A percentile compares a stretch with the other conserved stretches of the same genome.
phyloP scores from a whole-genome alignment of 345 rosid species.

The Durio zibethinus region DNA sequence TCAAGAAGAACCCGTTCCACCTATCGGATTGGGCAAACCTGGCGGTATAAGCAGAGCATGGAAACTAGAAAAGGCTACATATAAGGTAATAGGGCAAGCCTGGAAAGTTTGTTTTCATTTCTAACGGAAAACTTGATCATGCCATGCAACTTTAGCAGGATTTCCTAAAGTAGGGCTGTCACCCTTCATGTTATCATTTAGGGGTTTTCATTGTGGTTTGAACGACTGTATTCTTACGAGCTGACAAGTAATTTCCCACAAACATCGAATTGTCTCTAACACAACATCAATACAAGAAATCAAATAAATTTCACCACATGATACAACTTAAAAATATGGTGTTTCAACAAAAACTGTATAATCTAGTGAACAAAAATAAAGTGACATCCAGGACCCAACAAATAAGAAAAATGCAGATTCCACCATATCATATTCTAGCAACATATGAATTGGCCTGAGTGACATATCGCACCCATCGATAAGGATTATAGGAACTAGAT shows the following conservation, averaged over 20 bases:
- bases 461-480: slow-evolving; percentile 98
- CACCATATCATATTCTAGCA: slow-evolving; percentile 54
- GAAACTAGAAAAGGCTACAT: neutral
- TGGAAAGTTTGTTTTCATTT: neutral
- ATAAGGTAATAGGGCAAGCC: neutral
- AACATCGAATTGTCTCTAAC: neutral
- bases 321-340: neutral
- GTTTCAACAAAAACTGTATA: neutral
- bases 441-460: slow-evolving; percentile 98
- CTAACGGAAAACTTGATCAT: neutral
- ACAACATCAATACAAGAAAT: neutral
- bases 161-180: neutral
- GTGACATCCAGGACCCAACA: neutral
- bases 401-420: neutral
- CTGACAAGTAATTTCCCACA: neutral
- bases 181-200: no score
- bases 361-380: neutral
- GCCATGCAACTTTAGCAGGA: neutral
- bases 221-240: neutral
- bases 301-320: neutral
- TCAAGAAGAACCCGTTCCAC: no score
- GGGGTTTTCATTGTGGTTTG: neutral
- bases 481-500: slow-evolving; percentile 71
- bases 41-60: no score
- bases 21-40: no score